Evolutionary conservation across 192 early-diverging fungal species (phyloP), one percentile per base, ranked within the genome.

Genomic region (Dissophora globulifera): DNA sequence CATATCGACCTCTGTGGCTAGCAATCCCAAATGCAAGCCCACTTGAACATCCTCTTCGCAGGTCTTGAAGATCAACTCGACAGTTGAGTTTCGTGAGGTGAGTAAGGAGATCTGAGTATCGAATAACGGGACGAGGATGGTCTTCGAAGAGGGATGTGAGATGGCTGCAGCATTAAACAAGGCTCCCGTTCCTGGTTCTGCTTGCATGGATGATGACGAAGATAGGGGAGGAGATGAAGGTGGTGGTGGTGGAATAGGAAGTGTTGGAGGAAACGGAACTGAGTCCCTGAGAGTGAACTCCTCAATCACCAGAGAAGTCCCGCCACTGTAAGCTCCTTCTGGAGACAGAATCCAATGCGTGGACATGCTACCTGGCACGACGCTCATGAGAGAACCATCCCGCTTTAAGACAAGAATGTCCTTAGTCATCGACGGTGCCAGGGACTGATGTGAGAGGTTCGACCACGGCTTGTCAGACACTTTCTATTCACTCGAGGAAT

Each of bases 401-500:
- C 45, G 25, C 10, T 43, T 40, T 25, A 72, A 10, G 19, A 32
- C 26, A 49, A 63, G 51, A 20, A 72, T 43, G n/a, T 58, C 54
- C 20, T 67, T 62, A 10, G 48, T 56, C 40, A 84, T 45, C 13
- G 62, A 66, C 6, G 84, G 85, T 11, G 71, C 23, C 35, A 86
- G 66, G 9, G 78, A 62, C 60, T 86, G 85, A 49, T 85, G 85
- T 8, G 85, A 85, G n/a, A 84, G 54, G 46, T 82, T 65, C 8
- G 81, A 85, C 85, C 85, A 86, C 13, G 67, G 48, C 32, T 65
- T 50, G 15, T 43, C n/a, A 20, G 80, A 62, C 2, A 83, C 57
- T 70, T 53, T 60, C 82, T 82, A 29, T 51, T 33, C 41, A 22
- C 30, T 3, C 17, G 35, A 19, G 25, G 23, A 31, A 59, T 23